Conservation (phyloP, 179 eudicot species). For the Silene noctiflora region DNA sequence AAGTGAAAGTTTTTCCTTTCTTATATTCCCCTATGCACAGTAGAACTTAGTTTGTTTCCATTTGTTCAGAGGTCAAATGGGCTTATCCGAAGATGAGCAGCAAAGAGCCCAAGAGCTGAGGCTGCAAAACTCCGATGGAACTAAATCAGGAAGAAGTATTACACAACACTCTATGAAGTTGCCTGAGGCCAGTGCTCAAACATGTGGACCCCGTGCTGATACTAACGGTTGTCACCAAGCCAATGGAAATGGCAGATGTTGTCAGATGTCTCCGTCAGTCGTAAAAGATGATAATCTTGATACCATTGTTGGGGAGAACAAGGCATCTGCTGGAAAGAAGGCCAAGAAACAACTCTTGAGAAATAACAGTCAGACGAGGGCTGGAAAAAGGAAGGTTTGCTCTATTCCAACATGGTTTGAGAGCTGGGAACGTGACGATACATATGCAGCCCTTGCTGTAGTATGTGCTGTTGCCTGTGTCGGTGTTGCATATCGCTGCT, state of each 20-base stretch:
- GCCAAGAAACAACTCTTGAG: slow-evolving; percentile 38
- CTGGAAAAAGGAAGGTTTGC: slow-evolving; percentile 49
- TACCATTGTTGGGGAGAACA: slow-evolving; percentile 21
- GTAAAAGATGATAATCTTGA: slow-evolving; percentile 30
- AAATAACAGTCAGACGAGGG: slow-evolving; percentile 43
- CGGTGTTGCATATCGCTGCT: slow-evolving; percentile 67
- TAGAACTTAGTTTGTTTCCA: neutral
- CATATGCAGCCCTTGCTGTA: slow-evolving; percentile 76
- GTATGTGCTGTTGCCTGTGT: slow-evolving; percentile 74
- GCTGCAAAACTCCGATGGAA: slow-evolving; percentile 41
- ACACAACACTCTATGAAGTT: slow-evolving; percentile 24
- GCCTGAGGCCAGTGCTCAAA: slow-evolving; percentile 22
- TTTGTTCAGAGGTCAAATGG: slow-evolving; percentile 90
- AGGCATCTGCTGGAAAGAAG: slow-evolving; percentile 39
- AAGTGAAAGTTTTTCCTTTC: neutral
- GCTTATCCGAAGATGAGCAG: slow-evolving; percentile 87
- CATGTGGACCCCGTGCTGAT: slow-evolving; percentile 35
- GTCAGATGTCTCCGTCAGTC: slow-evolving; percentile 35
- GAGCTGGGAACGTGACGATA: slow-evolving; percentile 90
- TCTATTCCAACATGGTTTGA: slow-evolving; percentile 84
- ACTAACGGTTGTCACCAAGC: slow-evolving; percentile 48
- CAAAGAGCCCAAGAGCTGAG: slow-evolving; percentile 62
- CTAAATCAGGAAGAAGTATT: slow-evolving; percentile 28
- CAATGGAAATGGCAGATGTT: slow-evolving; percentile 54
- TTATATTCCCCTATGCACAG: neutral